Conservation (phyloP, 2,329 filamentous ascomycete genomes). For the Diaporthe ampelina region DNA sequence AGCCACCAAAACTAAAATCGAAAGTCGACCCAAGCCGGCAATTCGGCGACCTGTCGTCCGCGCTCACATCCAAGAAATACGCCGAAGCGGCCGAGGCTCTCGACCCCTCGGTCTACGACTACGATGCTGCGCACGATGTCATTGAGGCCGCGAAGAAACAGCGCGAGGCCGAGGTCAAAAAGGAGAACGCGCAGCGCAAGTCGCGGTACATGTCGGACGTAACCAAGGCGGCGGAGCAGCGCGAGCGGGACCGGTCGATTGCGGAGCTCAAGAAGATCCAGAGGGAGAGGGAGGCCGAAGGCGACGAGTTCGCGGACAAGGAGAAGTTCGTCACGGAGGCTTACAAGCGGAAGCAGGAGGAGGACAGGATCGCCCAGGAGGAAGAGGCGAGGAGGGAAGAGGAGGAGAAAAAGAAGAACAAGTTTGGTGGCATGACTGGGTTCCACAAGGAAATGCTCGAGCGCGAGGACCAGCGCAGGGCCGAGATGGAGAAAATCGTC, state of each 20-base stretch:
- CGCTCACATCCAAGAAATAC: conserved; percentile 73
- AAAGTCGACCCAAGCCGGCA: conserved; percentile 59
- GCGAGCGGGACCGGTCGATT: conserved; percentile 82
- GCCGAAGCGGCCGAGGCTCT: conserved; percentile 74
- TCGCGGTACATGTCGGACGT: conserved; percentile 86
- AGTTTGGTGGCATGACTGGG: conserved; percentile 79
- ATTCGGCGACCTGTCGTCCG: conserved; percentile 77
- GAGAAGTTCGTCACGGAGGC: conserved; percentile 89
- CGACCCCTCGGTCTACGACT: conserved; percentile 86
- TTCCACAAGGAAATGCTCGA: conserved; percentile 84
- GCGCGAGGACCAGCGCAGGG: conserved; percentile 77
- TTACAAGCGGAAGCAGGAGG: conserved; percentile 85
- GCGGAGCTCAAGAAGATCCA: conserved; percentile 86
- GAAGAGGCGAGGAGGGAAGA: conserved; percentile 78
- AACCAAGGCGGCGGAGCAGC: conserved; percentile 79
- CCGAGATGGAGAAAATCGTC: conserved; percentile 77
- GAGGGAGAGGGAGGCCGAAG: conserved; percentile 82
- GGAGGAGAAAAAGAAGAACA: conserved; percentile 73
- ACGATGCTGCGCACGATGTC: conserved; percentile 85
- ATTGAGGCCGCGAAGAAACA: conserved; percentile 75
- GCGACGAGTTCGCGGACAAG: conserved; percentile 85
- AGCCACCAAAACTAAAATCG: conserved; percentile 60
- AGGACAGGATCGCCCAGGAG: conserved; percentile 77
- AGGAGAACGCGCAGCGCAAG: conserved; percentile 70
- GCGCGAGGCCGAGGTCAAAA: conserved; percentile 61